Evolutionary conservation across 148 eudicot genomes (phyloP).

Genomic region (Camellia japonica): DNA sequence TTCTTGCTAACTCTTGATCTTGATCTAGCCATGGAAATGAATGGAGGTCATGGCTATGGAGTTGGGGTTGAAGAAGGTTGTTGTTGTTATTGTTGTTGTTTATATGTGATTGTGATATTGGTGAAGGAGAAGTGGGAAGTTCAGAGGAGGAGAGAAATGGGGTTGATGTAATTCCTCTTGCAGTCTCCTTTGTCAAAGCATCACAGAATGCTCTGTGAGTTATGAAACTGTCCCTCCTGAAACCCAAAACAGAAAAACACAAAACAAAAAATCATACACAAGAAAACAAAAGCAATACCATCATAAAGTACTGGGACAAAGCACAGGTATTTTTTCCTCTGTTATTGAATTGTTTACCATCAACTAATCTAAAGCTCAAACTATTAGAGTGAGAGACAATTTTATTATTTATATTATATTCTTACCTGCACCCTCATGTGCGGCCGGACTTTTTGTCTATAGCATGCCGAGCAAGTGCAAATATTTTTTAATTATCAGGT

Average conservation of each 20-base stretch:
- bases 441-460: too few relatives aligned
- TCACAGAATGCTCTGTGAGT: slow-evolving; percentile 99
- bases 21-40: slow-evolving; percentile 53
- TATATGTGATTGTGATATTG: slow-evolving; percentile 21
- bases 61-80: slow-evolving; percentile 27
- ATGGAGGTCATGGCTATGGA: slow-evolving; percentile 23
- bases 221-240: slow-evolving; percentile 96
- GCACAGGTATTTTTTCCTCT: background rate
- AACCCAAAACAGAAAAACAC: background rate
- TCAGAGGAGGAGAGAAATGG: slow-evolving; percentile 23
- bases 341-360: too few relatives aligned
- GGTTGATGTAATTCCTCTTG: slow-evolving; percentile 46
- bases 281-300: background rate
- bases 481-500: too few relatives aligned
- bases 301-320: background rate
- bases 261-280: background rate
- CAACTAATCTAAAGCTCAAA: too few relatives aligned
- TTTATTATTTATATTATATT: too few relatives aligned
- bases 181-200: slow-evolving; percentile 87
- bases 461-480: too few relatives aligned
- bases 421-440: too few relatives aligned
- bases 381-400: too few relatives aligned
- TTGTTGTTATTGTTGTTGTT: background rate
- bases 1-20: slow-evolving; percentile 15
- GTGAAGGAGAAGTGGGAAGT: slow-evolving; percentile 11